A percentile compares a stretch with the other conserved stretches of the same genome.
These are phyloP conservation scores for Pulveroboletus sp. DNA, from an alignment of 768 basidiomycete genomes.

Conservation along the genomic window DNA sequence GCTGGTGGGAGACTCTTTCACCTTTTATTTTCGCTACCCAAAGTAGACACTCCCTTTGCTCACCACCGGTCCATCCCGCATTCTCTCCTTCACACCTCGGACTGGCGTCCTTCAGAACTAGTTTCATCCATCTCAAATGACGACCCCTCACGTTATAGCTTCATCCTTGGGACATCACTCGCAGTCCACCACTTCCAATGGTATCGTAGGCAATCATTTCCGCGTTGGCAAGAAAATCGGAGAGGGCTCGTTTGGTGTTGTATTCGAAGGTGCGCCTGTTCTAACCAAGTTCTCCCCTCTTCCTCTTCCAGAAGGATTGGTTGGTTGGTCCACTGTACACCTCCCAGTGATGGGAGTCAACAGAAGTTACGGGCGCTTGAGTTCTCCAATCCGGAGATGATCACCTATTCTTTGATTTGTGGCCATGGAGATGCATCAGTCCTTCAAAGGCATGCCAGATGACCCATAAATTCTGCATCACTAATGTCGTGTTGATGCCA, in stretches of 20 bases:
- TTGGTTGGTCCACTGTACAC: background rate
- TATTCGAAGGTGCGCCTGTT: conserved; percentile 78
- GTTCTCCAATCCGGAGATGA: conserved; percentile 1
- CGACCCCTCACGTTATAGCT: conserved; percentile 80
- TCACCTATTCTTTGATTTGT: conserved; percentile 1
- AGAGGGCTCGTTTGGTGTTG: conserved; percentile 97
- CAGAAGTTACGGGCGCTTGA: conserved; percentile 11
- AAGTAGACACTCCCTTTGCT: conserved; percentile 19
- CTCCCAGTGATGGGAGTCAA: conserved; percentile 3
- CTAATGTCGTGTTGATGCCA: conserved; percentile 6
- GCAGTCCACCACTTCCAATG: conserved; percentile 57
- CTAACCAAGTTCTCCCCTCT: background rate
- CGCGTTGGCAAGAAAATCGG: conserved; percentile 98
- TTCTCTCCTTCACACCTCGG: conserved; percentile 24
- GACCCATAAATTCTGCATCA: background rate
- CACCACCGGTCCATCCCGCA: conserved; percentile 19
- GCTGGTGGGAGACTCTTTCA: conserved; percentile 20
- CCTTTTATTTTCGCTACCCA: conserved; percentile 29
- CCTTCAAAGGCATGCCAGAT: conserved; percentile 5
- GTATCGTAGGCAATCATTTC: conserved; percentile 75
- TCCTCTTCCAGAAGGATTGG: background rate
- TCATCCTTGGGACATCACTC: conserved; percentile 69
- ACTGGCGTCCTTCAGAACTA: conserved; percentile 25
- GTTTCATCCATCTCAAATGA: conserved; percentile 40
- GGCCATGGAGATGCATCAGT: conserved; percentile 4